Base-by-base conservation (phyloP, 106 monocot genomes). In the Phalaenopsis aphrodite region DNA sequence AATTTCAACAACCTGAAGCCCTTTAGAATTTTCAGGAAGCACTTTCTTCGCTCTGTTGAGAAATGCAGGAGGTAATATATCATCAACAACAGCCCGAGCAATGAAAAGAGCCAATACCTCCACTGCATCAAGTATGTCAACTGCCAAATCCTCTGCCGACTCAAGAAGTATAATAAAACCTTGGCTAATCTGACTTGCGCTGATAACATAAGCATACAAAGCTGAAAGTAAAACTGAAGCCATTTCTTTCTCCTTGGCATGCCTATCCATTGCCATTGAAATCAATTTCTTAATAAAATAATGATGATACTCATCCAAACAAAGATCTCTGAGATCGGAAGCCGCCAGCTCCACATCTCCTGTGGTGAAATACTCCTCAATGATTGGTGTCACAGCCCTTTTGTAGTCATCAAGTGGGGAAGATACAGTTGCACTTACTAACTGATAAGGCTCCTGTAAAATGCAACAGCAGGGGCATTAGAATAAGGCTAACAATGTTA, bases 221-320 rank as follows among this genome's bases (percentile, higher is more conserved):
- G 92, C 81, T 76, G 97, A 98, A 43, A 98, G 78, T 68, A 98
- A 81, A 45, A 98, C 97, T 15, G 97, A 92, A 10, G 97, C 88
- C 97, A 98, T 98, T 66, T 98, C 97, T 77, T 94, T 98, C 87
- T 98, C 94, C 77, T 94, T 98, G 81, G 92, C 97, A 81, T 92
- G 94, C 67, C 90, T 85, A 73, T 98, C 97, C 94, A 98, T 90
- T 43, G 97, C 94, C 84, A 89, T 92, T 19, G 97, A 98, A 9
- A 98, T 90, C 45, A 98, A 90, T 68, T 80, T 94, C 85, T 98
- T 98, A 41, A 98, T 89, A 76, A 98, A 98, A 75, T 89, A 92
- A 71, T 84, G 81, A 81, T 89, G 94, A 83, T 86, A 98, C 75
- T 94, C 92, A 42, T 84, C 85, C 77, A 84, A 87, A 11, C 88